phyloP scores from a whole-genome alignment of 805 yeast species.

The Saccharomyces mikatae region DNA sequence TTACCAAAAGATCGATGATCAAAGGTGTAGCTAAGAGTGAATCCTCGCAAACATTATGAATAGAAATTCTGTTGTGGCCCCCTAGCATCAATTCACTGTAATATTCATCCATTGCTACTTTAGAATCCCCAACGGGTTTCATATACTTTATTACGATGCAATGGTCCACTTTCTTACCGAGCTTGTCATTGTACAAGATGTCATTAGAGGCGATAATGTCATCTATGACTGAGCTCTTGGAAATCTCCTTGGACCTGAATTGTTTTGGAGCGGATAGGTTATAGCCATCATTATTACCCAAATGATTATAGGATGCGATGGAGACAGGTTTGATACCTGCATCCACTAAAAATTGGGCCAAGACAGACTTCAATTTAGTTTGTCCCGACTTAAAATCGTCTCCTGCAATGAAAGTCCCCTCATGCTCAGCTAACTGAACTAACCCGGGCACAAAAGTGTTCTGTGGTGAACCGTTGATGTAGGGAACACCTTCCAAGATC shows the following conservation, averaged over 20 bases:
- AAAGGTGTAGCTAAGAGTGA: slow-evolving; percentile 90
- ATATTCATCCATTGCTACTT: slow-evolving; percentile 98
- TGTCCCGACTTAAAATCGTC: slow-evolving; percentile 97
- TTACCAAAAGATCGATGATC: slow-evolving; percentile 82
- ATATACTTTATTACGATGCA: slow-evolving; percentile 91
- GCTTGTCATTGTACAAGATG: slow-evolving; percentile 71
- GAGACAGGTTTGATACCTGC: slow-evolving; percentile 95
- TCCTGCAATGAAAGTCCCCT: slow-evolving; percentile 80
- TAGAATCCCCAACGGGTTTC: slow-evolving; percentile 91
- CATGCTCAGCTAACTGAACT: slow-evolving; percentile 74
- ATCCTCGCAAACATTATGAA: slow-evolving; percentile 95
- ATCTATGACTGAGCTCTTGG: slow-evolving; percentile 87
- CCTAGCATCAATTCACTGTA: slow-evolving; percentile 95
- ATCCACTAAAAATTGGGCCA: slow-evolving; percentile 91
- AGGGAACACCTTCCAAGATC: slow-evolving; percentile 79
- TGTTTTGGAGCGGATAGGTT: slow-evolving; percentile 87
- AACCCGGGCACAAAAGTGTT: slow-evolving; percentile 96
- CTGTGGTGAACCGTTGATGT: slow-evolving; percentile 95
- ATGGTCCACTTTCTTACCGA: slow-evolving; percentile 77
- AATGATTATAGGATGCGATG: slow-evolving; percentile 90
- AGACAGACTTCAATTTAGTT: slow-evolving; percentile 90
- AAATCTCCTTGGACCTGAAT: slow-evolving; percentile 91
- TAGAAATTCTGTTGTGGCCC: slow-evolving; percentile 89
- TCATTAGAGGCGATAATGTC: slow-evolving; percentile 86
- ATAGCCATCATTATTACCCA: slow-evolving; percentile 94